Conservation (phyloP, 495 filamentous ascomycete species). For the Recurvomyces mirabilis region DNA sequence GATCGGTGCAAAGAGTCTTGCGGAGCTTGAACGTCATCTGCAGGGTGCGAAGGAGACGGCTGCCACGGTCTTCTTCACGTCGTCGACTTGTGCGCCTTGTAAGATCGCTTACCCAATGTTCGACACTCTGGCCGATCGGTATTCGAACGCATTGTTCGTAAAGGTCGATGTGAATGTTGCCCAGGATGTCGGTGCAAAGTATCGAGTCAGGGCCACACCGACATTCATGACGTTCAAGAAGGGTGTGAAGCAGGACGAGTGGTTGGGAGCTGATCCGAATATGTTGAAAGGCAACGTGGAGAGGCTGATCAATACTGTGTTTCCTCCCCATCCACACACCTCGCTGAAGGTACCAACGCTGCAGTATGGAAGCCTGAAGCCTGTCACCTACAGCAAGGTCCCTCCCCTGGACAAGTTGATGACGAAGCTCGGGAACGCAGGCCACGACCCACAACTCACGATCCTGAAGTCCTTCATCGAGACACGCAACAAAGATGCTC, state of each 20-base stretch:
- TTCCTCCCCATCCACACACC: constrained; percentile 66
- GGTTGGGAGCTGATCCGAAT: constrained; percentile 62
- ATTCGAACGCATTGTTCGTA: constrained; percentile 59
- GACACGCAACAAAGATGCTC: constrained; percentile 38
- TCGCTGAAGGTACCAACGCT: constrained; percentile 58
- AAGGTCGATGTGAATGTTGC: constrained; percentile 70
- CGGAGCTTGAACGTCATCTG: constrained; percentile 51
- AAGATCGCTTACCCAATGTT: constrained; percentile 73
- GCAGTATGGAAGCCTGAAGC: constrained; percentile 47
- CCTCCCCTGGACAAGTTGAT: constrained; percentile 78
- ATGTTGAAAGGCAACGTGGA: constrained; percentile 62
- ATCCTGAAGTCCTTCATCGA: constrained; percentile 26
- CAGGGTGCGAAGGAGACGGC: constrained; percentile 49
- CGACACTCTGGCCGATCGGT: constrained; percentile 67
- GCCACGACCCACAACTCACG: constrained; percentile 43
- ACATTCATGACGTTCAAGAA: constrained; percentile 84
- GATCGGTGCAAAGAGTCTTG: constrained; percentile 41
- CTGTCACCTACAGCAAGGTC: constrained; percentile 63
- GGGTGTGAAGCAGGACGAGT: constrained; percentile 64
- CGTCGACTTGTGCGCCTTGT: constrained; percentile 76
- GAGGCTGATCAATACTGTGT: constrained; percentile 63
- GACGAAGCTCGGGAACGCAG: constrained; percentile 53
- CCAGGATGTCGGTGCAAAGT: constrained; percentile 53
- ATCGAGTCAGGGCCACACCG: constrained; percentile 64
- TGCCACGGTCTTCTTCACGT: constrained; percentile 88